These are phyloP conservation scores for Paecilomyces sp. DNA, from an alignment of 2,329 filamentous ascomycete genomes.

Conservation along the genomic window DNA sequence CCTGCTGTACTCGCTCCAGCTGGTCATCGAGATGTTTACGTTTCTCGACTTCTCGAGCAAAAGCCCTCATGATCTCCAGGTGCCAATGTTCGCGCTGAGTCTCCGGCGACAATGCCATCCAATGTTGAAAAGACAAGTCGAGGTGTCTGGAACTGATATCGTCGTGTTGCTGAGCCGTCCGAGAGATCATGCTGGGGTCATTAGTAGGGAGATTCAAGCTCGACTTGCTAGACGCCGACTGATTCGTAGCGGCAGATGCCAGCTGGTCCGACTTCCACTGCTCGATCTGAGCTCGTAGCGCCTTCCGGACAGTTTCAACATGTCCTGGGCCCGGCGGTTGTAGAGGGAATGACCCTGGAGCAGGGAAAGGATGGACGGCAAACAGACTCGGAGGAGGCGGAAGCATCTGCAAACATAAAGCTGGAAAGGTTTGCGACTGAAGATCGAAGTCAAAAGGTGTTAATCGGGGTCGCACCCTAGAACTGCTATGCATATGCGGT, in stretches of 20 bases:
- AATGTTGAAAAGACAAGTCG: slow-evolving; percentile 68
- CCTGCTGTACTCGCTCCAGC: slow-evolving; percentile 39
- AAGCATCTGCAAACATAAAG: slow-evolving; percentile 74
- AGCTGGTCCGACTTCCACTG: slow-evolving; percentile 52
- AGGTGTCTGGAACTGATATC: slow-evolving; percentile 67
- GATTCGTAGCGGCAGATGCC: slow-evolving; percentile 20
- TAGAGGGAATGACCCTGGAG: slow-evolving; percentile 73
- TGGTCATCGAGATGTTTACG: slow-evolving; percentile 36
- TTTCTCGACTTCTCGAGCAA: slow-evolving; percentile 37
- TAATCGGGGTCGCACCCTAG: slow-evolving; percentile 33
- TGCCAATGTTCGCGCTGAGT: slow-evolving; percentile 44
- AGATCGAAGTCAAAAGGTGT: slow-evolving; percentile 73
- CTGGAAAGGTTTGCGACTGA: slow-evolving; percentile 75
- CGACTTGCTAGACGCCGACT: slow-evolving; percentile 38
- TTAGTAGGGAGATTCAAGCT: slow-evolving; percentile 15
- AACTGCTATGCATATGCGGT: slow-evolving; percentile 23
- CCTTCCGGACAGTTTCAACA: slow-evolving; percentile 61
- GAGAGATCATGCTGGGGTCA: slow-evolving; percentile 33
- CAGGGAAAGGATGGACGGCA: slow-evolving; percentile 70
- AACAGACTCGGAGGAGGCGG: slow-evolving; percentile 75
- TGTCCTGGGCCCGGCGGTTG: slow-evolving; percentile 67
- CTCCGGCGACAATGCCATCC: slow-evolving; percentile 57
- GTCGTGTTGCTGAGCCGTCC: slow-evolving; percentile 54
- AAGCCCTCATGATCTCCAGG: slow-evolving; percentile 41
- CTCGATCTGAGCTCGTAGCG: slow-evolving; percentile 61